A percentile compares a stretch with the other conserved stretches of the same genome.
phyloP scores from a whole-genome alignment of 352 stramenopile genomes.

The Sclerospora graminicola region DNA sequence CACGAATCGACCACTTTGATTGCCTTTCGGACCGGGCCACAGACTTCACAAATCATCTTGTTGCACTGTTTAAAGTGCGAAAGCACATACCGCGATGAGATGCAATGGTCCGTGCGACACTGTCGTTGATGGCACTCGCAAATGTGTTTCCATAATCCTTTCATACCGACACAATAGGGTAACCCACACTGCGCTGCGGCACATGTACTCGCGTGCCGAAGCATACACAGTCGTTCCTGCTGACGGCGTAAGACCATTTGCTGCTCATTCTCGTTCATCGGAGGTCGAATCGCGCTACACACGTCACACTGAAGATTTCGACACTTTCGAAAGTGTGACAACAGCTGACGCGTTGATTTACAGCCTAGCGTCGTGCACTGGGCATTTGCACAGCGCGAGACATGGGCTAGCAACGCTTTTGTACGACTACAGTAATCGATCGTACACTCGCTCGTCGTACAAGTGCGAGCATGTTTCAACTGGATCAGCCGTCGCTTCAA shows the following conservation, averaged over 20 bases:
- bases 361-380: constrained; percentile 82
- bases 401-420: constrained; percentile 69
- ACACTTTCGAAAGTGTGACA: constrained; percentile 85
- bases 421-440: constrained; percentile 80
- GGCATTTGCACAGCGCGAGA: constrained; percentile 75
- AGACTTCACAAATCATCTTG: constrained; percentile 87
- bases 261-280: constrained; percentile 82
- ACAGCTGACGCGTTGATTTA: constrained; percentile 78
- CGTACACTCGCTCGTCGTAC: constrained; percentile 51
- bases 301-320: constrained; percentile 82
- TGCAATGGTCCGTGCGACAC: constrained; percentile 81
- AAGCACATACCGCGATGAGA: constrained; percentile 81
- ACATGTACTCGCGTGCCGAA: constrained; percentile 80
- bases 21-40: constrained; percentile 73
- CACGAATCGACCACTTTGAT: constrained; percentile 85
- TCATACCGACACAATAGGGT: constrained; percentile 82
- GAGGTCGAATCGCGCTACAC: constrained; percentile 79
- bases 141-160: constrained; percentile 87
- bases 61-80: constrained; percentile 88
- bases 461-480: constrained; percentile 81
- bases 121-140: constrained; percentile 84
- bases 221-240: constrained; percentile 81
- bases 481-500: constrained; percentile 78
- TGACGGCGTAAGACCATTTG: constrained; percentile 75
- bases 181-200: constrained; percentile 53